A percentile compares a stretch with the other conserved stretches of the same genome.
These are phyloP conservation scores for Brettanomyces anomalus DNA, from an alignment of 805 yeast species.

Conservation along the genomic window DNA sequence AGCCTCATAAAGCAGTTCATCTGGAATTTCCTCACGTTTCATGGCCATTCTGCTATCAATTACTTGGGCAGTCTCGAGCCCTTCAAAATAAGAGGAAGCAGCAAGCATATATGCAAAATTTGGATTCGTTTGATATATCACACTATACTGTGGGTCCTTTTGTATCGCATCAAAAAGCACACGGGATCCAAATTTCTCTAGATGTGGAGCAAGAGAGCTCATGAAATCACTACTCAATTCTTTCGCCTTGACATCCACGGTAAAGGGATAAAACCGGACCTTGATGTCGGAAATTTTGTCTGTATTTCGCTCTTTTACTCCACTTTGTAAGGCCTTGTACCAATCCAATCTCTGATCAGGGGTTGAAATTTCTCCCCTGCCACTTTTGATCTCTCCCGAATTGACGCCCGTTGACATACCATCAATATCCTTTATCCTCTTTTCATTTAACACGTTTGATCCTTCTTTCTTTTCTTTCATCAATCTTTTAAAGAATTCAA, in stretches of 20 bases:
- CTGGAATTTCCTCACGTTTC: slow-evolving; percentile 3
- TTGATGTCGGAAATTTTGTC: slow-evolving; percentile 7
- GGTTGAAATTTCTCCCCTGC: too few relatives aligned
- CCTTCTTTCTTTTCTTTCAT: not conserved
- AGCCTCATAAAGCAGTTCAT: slow-evolving; percentile 7
- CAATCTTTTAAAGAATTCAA: slow-evolving; percentile 6
- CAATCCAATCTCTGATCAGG: too few relatives aligned
- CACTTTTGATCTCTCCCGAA: not conserved
- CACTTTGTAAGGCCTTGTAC: not conserved
- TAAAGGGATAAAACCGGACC: slow-evolving; percentile 1
- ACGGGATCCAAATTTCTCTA: slow-evolving; percentile 15
- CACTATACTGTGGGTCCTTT: slow-evolving; percentile 9
- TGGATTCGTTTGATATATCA: slow-evolving; percentile 8
- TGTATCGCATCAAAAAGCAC: slow-evolving; percentile 9
- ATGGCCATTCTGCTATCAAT: slow-evolving; percentile 7
- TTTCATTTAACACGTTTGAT: not conserved
- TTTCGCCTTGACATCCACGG: slow-evolving; percentile 9
- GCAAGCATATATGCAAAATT: slow-evolving; percentile 13
- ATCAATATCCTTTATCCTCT: not conserved
- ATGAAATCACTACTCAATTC: slow-evolving; percentile 13
- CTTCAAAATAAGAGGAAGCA: slow-evolving; percentile 10
- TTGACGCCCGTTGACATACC: not conserved
- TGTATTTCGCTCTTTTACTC: slow-evolving; percentile 2
- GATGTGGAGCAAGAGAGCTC: slow-evolving; percentile 5
- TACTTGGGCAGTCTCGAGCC: slow-evolving; percentile 9